These are phyloP conservation scores for Podila clonocystis DNA, from an alignment of 192 early-diverging fungal genomes.

Conservation along the genomic window DNA sequence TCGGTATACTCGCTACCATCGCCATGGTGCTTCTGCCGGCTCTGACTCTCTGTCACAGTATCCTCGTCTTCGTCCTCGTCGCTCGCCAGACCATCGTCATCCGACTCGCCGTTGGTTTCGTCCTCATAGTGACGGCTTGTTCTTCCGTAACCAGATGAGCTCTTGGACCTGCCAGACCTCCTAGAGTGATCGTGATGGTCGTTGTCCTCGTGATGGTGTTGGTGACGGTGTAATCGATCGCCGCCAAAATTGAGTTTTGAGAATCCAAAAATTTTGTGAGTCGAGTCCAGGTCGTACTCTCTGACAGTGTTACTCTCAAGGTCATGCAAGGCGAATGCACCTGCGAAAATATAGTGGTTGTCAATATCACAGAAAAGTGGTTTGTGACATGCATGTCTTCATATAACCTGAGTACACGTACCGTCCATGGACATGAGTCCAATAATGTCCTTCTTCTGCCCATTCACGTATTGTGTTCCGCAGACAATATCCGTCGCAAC, in stretches of 20 bases:
- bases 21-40: background rate
- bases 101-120: background rate
- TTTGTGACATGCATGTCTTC: too few relatives aligned
- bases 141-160: background rate
- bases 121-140: background rate
- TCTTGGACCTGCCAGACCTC: conserved; percentile 1
- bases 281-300: conserved; percentile 61
- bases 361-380: background rate
- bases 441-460: conserved; percentile 52
- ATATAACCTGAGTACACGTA: conserved; percentile 10
- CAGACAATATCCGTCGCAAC: conserved; percentile 60
- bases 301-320: conserved; percentile 51
- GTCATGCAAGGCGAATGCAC: conserved; percentile 62
- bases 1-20: background rate
- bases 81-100: background rate
- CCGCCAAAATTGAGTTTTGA: conserved; percentile 55
- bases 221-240: conserved; percentile 17
- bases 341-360: conserved; percentile 12
- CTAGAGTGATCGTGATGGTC: conserved; percentile 4
- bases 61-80: background rate
- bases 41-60: background rate
- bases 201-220: conserved; percentile 19
- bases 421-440: conserved; percentile 69
- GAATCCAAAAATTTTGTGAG: conserved; percentile 66
- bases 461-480: conserved; percentile 45